phyloP scores from a whole-genome alignment of 192 early-diverging fungal genomes.

The Geosiphon pyriformis region DNA sequence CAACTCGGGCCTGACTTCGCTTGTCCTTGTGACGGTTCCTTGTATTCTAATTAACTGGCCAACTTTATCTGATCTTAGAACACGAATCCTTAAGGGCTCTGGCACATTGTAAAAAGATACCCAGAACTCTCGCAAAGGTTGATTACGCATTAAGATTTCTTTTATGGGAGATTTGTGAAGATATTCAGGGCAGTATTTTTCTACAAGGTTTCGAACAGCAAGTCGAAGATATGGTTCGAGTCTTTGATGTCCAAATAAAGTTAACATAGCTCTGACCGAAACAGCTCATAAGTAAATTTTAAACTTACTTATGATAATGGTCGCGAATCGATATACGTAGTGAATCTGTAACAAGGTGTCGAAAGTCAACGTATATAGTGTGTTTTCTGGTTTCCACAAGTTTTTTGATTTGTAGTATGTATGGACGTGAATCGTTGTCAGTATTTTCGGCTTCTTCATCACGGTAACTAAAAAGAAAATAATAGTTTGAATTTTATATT shows the following conservation, averaged over 20 bases:
- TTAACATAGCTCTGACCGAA: not conserved
- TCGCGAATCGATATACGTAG: slow-evolving; percentile 58
- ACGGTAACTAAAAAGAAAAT: no score
- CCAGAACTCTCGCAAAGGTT: slow-evolving; percentile 57
- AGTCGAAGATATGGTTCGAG: slow-evolving; percentile 82
- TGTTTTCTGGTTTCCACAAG: slow-evolving; percentile 52
- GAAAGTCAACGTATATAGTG: slow-evolving; percentile 73
- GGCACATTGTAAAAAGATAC: slow-evolving; percentile 67
- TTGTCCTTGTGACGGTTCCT: slow-evolving; percentile 95
- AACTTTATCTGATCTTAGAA: slow-evolving; percentile 75
- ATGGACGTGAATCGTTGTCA: slow-evolving; percentile 33
- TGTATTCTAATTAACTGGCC: slow-evolving; percentile 76
- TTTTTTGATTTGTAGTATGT: slow-evolving; percentile 61
- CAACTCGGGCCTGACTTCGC: slow-evolving; percentile 95
- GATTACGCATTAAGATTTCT: not conserved
- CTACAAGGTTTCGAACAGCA: slow-evolving; percentile 77
- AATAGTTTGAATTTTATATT: no score
- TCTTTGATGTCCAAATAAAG: slow-evolving; percentile 19
- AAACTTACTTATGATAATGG: slow-evolving; percentile 64
- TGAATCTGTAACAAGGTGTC: slow-evolving; percentile 47
- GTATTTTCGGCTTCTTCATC: not conserved
- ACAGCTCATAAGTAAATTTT: not conserved
- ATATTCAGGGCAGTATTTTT: slow-evolving; percentile 62
- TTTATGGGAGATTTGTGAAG: slow-evolving; percentile 26
- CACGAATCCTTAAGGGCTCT: slow-evolving; percentile 62